Base-by-base conservation (phyloP, 345 rosid species). In the Linum lewisii region DNA sequence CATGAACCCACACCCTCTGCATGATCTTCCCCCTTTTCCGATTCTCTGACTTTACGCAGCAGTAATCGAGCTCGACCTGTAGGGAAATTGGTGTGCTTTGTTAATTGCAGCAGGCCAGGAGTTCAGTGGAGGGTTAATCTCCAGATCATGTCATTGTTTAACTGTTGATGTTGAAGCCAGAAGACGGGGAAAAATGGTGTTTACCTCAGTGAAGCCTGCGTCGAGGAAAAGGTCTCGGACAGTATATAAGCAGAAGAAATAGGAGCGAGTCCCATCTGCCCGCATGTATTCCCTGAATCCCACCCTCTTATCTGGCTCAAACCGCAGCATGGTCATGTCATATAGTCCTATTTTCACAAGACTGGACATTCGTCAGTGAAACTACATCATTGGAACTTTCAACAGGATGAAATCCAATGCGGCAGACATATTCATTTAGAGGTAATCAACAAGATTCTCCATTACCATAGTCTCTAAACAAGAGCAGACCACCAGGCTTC, bases 241-340 rank as follows among this genome's bases (percentile, higher is more conserved):
- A 6, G 81, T 77, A 60, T 88, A 86, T 54, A 86, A 66, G 59
- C 82, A 76, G 78, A 86, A 92, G 81, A 92, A 92, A 72, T 88
- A 92, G 23, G 96, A 88, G 29, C 72, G 81, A 16, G 98, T 88
- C 66, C 90, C 93, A 74, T 92, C 98, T 4, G 83, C 67, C 38
- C 86, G 79, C 75, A 84, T 58, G 62, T 92, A 92, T 62, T 88
- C 93, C 58, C 86, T 82, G 63, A 86, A 86, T 0, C 90, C 93
- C 61, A 92, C 75, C 66, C 77, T 73, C 77, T 86, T 80, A 26
- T 79, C 86, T 9, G 77, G 70, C 68, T 83, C 76, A 74, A 86
- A 92, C 57, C 91, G 86, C 70, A 92, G 78, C 96, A 92, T 92
- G 4, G 88, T 86, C 96, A 86, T 84, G 68, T 92, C 96, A 73